Conservation (phyloP, 805 yeast species). For the Ogataea polymorpha region DNA sequence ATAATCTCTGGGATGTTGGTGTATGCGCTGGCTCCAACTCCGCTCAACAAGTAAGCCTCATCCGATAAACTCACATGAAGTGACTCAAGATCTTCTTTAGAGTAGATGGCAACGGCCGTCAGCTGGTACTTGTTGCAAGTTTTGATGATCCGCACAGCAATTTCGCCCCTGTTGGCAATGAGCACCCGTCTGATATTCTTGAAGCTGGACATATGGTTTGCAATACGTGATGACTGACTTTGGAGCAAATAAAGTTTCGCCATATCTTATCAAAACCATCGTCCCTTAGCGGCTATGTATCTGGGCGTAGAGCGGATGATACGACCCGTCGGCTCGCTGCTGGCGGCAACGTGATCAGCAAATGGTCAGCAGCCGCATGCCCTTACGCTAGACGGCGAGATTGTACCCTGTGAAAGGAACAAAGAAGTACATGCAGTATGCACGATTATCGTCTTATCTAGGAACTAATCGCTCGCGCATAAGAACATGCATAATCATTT, state of each 20-base stretch:
- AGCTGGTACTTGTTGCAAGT: conserved; percentile 82
- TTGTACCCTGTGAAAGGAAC: too few relatives aligned
- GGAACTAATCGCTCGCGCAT: too few relatives aligned
- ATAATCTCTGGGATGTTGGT: conserved; percentile 80
- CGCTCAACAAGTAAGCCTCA: conserved; percentile 71
- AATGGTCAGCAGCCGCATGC: too few relatives aligned
- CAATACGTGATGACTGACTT: not conserved
- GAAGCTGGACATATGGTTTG: conserved; percentile 3
- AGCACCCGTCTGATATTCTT: conserved; percentile 59
- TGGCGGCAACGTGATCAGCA: too few relatives aligned
- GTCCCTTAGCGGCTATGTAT: not conserved
- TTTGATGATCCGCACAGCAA: conserved; percentile 88
- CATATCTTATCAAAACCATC: not conserved
- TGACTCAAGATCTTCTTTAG: conserved; percentile 86
- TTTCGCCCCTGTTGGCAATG: conserved; percentile 96
- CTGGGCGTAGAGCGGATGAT: too few relatives aligned
- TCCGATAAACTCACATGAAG: conserved; percentile 85
- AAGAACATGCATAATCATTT: too few relatives aligned
- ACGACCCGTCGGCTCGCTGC: too few relatives aligned
- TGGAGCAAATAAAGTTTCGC: not conserved
- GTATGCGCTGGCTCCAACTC: conserved; percentile 85
- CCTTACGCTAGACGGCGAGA: too few relatives aligned
- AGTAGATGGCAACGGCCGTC: conserved; percentile 79
- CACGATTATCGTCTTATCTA: too few relatives aligned
- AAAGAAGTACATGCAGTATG: too few relatives aligned